Evolutionary conservation across 2,329 filamentous ascomycete genomes (phyloP), one percentile per base, ranked within the genome.

Genomic region (Fusarium chuoi): DNA sequence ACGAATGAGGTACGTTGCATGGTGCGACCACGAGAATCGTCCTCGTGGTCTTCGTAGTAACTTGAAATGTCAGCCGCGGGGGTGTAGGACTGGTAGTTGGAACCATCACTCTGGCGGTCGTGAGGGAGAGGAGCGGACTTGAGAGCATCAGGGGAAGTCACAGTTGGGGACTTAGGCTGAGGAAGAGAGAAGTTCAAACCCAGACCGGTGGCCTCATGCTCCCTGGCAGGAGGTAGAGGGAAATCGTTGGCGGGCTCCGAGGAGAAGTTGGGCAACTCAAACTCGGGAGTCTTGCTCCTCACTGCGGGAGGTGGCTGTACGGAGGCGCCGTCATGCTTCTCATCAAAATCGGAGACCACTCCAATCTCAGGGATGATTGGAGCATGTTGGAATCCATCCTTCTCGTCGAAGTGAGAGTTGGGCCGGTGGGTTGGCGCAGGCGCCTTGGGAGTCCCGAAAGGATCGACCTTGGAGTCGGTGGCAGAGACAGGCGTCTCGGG

Each of bases 301-400:
- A 75, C 77, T n/a, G 74, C 58, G 41, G 79, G 78, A 17, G 81
- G 81, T n/a, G 74, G 74, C 41, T 79, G 77, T 54, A 83, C 67
- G 22, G 75, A 68, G 18, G 78, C 44, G 17, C 59, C 74, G 52
- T 81, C 77, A 33, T 74, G 71, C 49, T 79, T 75, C 56, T 82
- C 78, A 57, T 80, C 80, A 20, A 78, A 78, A 57, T 79, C 76
- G 12, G 77, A 73, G 35, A 84, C 75, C 4, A 78, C 79, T 59
- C 82, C 84, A 63, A 85, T 82, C 62, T 84, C 81, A 8, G 84
- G 82, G 30, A 85, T 78, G 22, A 83, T 79, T 20, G 82, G 77
- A 65, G 83, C 76, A 30, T 80, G 65, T 28, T 81, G 79, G 30
- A 81, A 73, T 65, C 77, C 74, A 18, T 76, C 75, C 38, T 79